Conservation (phyloP, 2,329 filamentous ascomycete genomes). For the Trichoderma citrinoviride region DNA sequence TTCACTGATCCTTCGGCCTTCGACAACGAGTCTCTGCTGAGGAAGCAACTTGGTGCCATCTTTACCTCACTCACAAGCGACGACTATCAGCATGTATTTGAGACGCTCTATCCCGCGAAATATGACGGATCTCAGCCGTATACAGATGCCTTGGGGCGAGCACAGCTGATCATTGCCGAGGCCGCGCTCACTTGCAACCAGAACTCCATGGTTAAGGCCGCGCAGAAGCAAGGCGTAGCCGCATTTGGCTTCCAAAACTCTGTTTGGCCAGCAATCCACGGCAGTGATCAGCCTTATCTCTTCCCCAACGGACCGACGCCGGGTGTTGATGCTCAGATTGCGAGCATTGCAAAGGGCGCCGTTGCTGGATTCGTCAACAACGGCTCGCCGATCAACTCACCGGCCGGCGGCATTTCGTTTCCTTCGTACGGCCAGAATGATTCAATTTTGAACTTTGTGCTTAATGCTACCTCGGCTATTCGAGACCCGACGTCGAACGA, state of each 20-base stretch:
- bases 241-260: slow-evolving; percentile 16
- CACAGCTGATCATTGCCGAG: slow-evolving; percentile 14
- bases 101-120: slow-evolving; percentile 5
- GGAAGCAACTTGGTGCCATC: neutral
- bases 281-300: neutral
- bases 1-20: slow-evolving; percentile 12
- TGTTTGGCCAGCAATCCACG: slow-evolving; percentile 8
- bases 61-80: neutral
- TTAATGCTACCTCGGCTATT: neutral
- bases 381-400: neutral
- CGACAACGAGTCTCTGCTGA: neutral
- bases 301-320: slow-evolving; percentile 9
- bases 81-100: neutral
- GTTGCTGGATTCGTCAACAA: slow-evolving; percentile 16
- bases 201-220: slow-evolving; percentile 7
- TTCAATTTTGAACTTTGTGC: neutral
- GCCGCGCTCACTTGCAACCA: slow-evolving; percentile 12
- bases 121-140: slow-evolving; percentile 18
- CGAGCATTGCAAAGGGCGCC: neutral
- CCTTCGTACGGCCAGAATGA: neutral
- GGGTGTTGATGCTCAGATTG: neutral
- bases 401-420: neutral
- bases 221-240: neutral
- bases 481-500: slow-evolving; percentile 8
- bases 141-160: neutral